phyloP scores from a whole-genome alignment of 192 early-diverging fungal genomes.

The Backusella westeae region DNA sequence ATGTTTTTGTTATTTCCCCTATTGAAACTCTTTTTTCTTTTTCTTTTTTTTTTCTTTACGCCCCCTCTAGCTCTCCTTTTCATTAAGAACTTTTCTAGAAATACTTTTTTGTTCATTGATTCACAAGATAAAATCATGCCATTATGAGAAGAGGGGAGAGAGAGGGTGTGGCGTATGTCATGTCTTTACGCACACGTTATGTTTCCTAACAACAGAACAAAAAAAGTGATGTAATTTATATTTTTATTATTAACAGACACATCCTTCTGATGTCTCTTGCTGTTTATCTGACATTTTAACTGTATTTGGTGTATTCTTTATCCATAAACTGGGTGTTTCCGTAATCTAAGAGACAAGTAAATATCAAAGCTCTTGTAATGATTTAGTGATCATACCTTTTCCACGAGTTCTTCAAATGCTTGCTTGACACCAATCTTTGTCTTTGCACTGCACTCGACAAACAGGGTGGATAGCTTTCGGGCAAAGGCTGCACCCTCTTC shows the following conservation, averaged over 20 bases:
- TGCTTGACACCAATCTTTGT: conserved; percentile 89
- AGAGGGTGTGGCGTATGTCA: background rate
- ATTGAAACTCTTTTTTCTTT: background rate
- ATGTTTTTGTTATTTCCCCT: no score
- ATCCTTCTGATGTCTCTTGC: background rate
- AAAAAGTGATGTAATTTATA: background rate
- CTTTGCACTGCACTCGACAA: conserved; percentile 96
- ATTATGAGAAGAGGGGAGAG: background rate
- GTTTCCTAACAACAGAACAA: background rate
- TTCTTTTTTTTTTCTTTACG: background rate
- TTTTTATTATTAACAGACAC: conserved; percentile 5
- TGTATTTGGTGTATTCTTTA: background rate
- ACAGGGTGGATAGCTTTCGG: conserved; percentile 83
- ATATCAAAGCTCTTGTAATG: no score
- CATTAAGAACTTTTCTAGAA: background rate
- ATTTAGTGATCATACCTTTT: conserved; percentile 48
- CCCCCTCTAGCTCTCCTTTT: background rate
- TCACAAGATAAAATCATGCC: background rate
- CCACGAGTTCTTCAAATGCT: conserved; percentile 92
- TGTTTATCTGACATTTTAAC: conserved; percentile 13
- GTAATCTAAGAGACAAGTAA: conserved; percentile 25
- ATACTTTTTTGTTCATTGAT: background rate
- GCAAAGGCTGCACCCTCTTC: conserved; percentile 93
- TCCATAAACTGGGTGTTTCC: conserved; percentile 15
- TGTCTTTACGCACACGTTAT: background rate